Evolutionary conservation across 768 basidiomycete genomes (phyloP), one percentile per base, ranked within the genome.

Genomic region (Butyriboletus loyo): DNA sequence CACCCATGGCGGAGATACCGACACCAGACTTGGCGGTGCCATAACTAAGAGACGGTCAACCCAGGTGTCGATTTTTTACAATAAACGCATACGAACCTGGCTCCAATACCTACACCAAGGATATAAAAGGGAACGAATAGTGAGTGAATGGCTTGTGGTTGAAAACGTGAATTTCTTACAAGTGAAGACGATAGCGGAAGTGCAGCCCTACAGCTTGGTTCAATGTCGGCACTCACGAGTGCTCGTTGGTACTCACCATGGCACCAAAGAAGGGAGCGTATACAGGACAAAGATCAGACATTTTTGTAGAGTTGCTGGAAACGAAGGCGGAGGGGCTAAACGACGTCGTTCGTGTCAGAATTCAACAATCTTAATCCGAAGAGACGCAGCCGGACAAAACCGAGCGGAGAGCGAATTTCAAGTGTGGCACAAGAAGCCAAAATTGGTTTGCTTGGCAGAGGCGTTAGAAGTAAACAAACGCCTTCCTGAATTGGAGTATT

Each of bases 11-110:
- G 51, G 93, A 89, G 61, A 97, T 92, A 65, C 93, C 92, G 60
- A 93, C 97, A 66, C 97, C 97, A 63, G 97, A 97, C 77, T 98
- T 99, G 69, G 97, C 94, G 41, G 96, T 98, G 58, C 97, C 97
- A 77, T 99, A 98, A 77, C 93, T 96, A 27, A n/a, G 22, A 9
- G 34, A 41, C 24, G 28, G 50, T 58, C 36, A 52, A 31, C 17
- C 15, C 0, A 4, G 10, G 19, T 7, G 17, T 9, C 22, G 49
- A 48, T 4, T 31, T 38, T n/a, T 19, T 1, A 34, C 5, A 38
- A 27, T 8, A 17, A 31, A 9, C 46, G 2, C 2, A 34, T 21
- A 72, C 80, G 50, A 60, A 91, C 89, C 89, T 92, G 62, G 89
- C 90, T 64, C 89, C 89, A 62, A 92, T 89, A 69, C 87, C 89